Percentiles rank a stretch among this genome's conserved stretches.
Conservation (phyloP, 2,329 filamentous ascomycete genomes). For the Neonectria magnoliae region DNA sequence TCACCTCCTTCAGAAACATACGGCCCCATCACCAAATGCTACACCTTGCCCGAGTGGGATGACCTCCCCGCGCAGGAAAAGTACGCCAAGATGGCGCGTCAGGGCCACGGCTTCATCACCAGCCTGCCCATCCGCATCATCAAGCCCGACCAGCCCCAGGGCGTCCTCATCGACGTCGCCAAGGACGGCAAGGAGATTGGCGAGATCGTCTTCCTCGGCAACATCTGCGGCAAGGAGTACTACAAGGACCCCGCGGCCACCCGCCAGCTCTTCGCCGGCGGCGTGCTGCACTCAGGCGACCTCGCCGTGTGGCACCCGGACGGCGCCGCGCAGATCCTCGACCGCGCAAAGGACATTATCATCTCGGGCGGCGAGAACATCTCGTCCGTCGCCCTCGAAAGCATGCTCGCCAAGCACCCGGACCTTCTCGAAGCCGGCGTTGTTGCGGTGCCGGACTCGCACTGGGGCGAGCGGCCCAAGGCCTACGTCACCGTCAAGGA, state of each 20-base stretch:
- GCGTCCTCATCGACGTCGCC: slow-evolving; percentile 57
- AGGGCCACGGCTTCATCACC: slow-evolving; percentile 91
- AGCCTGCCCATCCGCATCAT: slow-evolving; percentile 84
- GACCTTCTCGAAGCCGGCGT: slow-evolving; percentile 92
- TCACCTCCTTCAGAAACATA: slow-evolving; percentile 74
- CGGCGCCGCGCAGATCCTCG: slow-evolving; percentile 89
- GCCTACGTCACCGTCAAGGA: slow-evolving; percentile 86
- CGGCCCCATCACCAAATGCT: slow-evolving; percentile 94
- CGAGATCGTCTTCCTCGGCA: slow-evolving; percentile 83
- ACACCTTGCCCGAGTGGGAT: slow-evolving; percentile 89
- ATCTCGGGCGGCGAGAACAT: slow-evolving; percentile 99
- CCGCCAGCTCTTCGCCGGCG: slow-evolving; percentile 85
- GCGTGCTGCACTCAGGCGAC: slow-evolving; percentile 89
- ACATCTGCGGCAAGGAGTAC: slow-evolving; percentile 92
- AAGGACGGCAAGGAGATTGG: slow-evolving; percentile 61
- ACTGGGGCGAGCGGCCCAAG: slow-evolving; percentile 97
- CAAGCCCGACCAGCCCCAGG: slow-evolving; percentile 78
- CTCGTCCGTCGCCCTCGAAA: slow-evolving; percentile 89
- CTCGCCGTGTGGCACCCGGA: slow-evolving; percentile 93
- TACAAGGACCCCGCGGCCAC: slow-evolving; percentile 91
- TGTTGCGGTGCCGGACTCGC: slow-evolving; percentile 84
- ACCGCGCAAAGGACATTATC: slow-evolving; percentile 97
- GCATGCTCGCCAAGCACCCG: slow-evolving; percentile 88
- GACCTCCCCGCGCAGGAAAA: slow-evolving; percentile 76
- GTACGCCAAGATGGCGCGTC: slow-evolving; percentile 89